phyloP scores from a whole-genome alignment of 345 rosid species.

The Orychophragmus violaceus region DNA sequence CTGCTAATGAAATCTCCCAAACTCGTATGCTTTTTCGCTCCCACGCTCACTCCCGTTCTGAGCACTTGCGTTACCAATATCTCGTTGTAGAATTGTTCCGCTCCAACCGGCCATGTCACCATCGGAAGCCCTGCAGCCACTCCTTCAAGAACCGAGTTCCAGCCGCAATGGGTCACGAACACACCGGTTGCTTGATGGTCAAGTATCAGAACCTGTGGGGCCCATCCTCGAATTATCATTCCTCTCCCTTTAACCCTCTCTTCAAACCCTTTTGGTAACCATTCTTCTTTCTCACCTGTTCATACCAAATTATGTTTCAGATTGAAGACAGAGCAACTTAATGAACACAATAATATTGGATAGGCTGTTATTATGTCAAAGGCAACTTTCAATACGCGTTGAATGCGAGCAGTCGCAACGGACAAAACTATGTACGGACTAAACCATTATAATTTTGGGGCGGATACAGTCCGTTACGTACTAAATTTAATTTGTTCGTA shows the following conservation, averaged over 20 bases:
- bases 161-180: constrained; percentile 51
- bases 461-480: no score
- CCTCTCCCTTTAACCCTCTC: constrained; percentile 32
- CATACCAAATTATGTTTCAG: no score
- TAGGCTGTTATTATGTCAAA: neutral
- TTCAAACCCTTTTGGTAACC: constrained; percentile 40
- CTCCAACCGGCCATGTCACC: constrained; percentile 46
- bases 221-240: constrained; percentile 40
- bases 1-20: constrained; percentile 15
- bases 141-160: constrained; percentile 46
- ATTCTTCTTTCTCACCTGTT: constrained; percentile 14
- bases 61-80: constrained; percentile 34
- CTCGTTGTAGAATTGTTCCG: constrained; percentile 48
- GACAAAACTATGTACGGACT: no score
- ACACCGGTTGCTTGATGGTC: constrained; percentile 42
- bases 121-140: constrained; percentile 39
- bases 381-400: no score
- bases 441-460: no score
- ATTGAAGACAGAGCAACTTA: neutral
- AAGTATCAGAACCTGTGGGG: constrained; percentile 41
- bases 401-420: no score
- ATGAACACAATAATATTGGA: no score
- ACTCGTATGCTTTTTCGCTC: constrained; percentile 22
- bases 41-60: constrained; percentile 34
- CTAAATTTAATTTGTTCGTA: no score